Conservation (phyloP, 176 grass and related monocot genomes). For the Triticum turgidum region DNA sequence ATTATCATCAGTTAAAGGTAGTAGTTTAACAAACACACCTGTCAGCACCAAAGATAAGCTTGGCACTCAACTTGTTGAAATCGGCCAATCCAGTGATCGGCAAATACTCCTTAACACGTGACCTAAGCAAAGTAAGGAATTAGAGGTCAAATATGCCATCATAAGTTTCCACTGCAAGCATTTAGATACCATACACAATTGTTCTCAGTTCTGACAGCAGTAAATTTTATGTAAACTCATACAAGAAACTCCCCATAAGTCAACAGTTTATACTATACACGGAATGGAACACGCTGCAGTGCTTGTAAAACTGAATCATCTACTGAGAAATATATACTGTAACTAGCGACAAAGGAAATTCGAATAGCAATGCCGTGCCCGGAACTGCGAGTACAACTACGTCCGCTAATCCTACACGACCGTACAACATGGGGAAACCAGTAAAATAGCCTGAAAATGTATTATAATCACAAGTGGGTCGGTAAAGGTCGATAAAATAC, state of each 20-base stretch:
- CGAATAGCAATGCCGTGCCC: conserved; percentile 18
- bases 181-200: neutral
- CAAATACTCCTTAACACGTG: conserved; percentile 85
- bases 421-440: conserved; percentile 11
- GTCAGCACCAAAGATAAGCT: conserved; percentile 91
- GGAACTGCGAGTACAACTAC: neutral
- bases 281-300: neutral
- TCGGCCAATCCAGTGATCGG: conserved; percentile 93
- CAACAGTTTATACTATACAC: neutral
- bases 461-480: neutral
- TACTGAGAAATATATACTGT: neutral
- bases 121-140: conserved; percentile 42
- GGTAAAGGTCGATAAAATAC: neutral
- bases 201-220: neutral
- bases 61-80: conserved; percentile 96
- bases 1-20: neutral
- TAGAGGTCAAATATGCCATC: conserved; percentile 4
- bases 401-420: conserved; percentile 5
- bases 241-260: neutral
- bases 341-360: neutral
- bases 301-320: neutral
- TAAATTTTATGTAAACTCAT: neutral
- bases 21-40: conserved; percentile 49
- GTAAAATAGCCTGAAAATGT: neutral
- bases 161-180: neutral